Base-by-base conservation (phyloP, 2,329 filamentous ascomycete genomes). In the Aspergillus pseudotamarii region DNA sequence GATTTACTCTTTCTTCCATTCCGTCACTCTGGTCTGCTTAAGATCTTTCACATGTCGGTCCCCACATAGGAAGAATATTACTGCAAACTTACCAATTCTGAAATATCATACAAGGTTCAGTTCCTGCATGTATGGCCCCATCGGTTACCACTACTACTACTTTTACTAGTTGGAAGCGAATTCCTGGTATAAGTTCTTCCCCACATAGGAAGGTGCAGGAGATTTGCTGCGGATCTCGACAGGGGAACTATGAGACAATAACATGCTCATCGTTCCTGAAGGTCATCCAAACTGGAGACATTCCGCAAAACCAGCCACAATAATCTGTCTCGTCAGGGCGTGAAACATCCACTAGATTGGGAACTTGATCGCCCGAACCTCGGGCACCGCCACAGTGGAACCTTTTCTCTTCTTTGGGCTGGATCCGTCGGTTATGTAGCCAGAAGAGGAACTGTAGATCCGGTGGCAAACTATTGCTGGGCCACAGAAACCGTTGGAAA, bases 401-500 rank as follows among this genome's bases (percentile, higher is more conserved):
- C 26, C 14, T 34, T 19, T n/a, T n/a, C n/a, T 30, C 9, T n/a
- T 8, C 21, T 6, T 5, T 19, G 50, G 50, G 26, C 50, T 53
- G 50, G 30, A 36, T 38, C 30, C 30, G 48, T 54, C 51, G 51
- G 51, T 21, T 26, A 38, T 11, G 32, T 55, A 14, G 14, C 51
- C 51, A 36, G 34, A 55, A 55, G n/a, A 12, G 23, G 51, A 23
- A 23, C 3, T 38, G 34, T 23, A 26, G 51, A 55, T 55, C 51
- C 51, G 51, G 51, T 55, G 51, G 51, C 51, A 38, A 55, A 55
- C 8, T 55, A 55, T 55, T 26, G 51, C 51, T 38, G n/a, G 32
- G 34, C 51, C 51, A 55, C 51, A 55, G 51, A 55, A 55, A 21
- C 51, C 51, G 51, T 55, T 55, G 32, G 51, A 55, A 55, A 55